A percentile compares a stretch with the other conserved stretches of the same genome.
These are phyloP conservation scores for Paramecium biaurelia DNA, from an alignment of 73 alveolate genomes.

Conservation along the genomic window DNA sequence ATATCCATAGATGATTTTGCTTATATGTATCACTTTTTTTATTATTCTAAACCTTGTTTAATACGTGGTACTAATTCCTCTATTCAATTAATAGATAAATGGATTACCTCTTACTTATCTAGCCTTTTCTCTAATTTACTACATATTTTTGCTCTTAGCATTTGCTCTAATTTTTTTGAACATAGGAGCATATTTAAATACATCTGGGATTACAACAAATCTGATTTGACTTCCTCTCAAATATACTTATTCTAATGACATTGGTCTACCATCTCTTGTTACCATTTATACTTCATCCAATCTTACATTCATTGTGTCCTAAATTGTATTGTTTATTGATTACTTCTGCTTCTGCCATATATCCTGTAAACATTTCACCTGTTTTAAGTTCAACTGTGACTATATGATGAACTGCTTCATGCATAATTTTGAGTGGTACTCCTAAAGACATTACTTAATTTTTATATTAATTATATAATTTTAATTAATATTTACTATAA, in stretches of 20 bases:
- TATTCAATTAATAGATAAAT: not conserved
- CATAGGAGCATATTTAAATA: constrained; percentile 98
- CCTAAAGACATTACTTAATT: constrained; percentile 77
- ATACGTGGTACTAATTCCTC: constrained; percentile 48
- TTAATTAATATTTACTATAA: not conserved
- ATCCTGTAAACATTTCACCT: constrained; percentile 94
- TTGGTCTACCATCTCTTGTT: constrained; percentile 90
- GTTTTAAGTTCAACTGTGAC: constrained; percentile 94
- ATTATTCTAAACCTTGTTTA: not conserved
- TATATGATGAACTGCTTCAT: constrained; percentile 97
- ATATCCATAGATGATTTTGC: not conserved
- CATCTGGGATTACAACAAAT: constrained; percentile 96
- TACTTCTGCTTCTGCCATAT: constrained; percentile 96
- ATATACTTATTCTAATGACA: constrained; percentile 84
- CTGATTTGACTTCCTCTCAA: constrained; percentile 96
- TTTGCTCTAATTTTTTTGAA: constrained; percentile 93
- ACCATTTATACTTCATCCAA: constrained; percentile 95
- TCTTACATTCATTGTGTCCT: constrained; percentile 97
- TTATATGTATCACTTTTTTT: not conserved
- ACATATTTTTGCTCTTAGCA: constrained; percentile 82
- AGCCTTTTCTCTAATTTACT: constrained; percentile 70
- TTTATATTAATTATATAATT: not conserved
- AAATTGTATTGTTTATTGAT: not conserved
- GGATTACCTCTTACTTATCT: constrained; percentile 63
- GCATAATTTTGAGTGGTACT: constrained; percentile 93